These are phyloP conservation scores for Xylaria digitata DNA, from an alignment of 2,329 filamentous ascomycete genomes.

Conservation along the genomic window DNA sequence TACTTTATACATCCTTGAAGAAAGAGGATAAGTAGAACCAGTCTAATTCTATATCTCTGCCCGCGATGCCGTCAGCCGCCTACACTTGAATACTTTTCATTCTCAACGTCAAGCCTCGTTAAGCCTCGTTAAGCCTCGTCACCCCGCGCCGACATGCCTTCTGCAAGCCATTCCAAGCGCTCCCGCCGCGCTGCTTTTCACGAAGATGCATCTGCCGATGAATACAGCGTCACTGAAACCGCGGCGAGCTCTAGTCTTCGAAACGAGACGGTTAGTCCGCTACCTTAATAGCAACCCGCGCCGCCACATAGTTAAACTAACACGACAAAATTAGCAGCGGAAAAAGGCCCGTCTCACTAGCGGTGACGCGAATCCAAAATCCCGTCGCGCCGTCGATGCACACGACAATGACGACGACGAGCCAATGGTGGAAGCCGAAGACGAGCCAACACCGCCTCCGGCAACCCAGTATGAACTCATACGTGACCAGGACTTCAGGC, in stretches of 20 bases:
- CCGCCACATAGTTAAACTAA: constrained; percentile 21
- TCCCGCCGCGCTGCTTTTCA: constrained; percentile 53
- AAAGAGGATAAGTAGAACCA: background rate
- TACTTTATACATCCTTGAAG: background rate
- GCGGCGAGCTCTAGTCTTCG: constrained; percentile 57
- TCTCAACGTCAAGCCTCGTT: background rate
- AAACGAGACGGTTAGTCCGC: constrained; percentile 53
- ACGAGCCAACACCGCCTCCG: constrained; percentile 53
- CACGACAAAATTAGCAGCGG: constrained; percentile 44
- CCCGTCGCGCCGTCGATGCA: constrained; percentile 34
- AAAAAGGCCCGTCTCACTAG: constrained; percentile 55
- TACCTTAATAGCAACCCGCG: background rate
- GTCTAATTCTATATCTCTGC: background rate
- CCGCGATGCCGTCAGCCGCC: constrained; percentile 31
- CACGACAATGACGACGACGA: constrained; percentile 49
- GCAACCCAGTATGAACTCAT: constrained; percentile 71
- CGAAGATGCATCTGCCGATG: constrained; percentile 50
- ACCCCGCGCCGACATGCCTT: constrained; percentile 43
- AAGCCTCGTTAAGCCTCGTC: background rate
- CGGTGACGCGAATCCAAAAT: constrained; percentile 38
- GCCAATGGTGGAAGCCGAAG: constrained; percentile 44
- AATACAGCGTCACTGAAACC: constrained; percentile 51
- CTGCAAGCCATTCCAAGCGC: constrained; percentile 55
- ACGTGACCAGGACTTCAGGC: constrained; percentile 69
- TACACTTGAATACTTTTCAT: constrained; percentile 10